phyloP scores from a whole-genome alignment of 2,329 filamentous ascomycete genomes.

The Zymoseptoria ardabiliae region DNA sequence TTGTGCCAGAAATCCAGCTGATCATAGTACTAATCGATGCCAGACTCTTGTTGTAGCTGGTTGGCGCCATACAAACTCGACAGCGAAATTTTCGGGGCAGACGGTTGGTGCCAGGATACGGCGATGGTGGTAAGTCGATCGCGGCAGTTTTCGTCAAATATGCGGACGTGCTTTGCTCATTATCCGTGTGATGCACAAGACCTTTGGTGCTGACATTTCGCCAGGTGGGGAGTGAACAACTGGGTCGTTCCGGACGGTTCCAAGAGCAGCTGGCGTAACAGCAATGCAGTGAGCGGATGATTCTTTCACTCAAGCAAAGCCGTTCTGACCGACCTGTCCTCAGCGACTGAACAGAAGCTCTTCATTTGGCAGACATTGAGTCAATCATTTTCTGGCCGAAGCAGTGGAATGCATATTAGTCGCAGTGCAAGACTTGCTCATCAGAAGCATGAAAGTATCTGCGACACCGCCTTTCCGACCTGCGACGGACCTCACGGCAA shows the following conservation, averaged over 20 bases:
- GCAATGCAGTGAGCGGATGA: slow-evolving; percentile 9
- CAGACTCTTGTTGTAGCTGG: slow-evolving; percentile 29
- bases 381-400: background rate
- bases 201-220: slow-evolving; percentile 1
- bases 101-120: slow-evolving; percentile 69
- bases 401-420: background rate
- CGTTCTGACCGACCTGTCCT: background rate
- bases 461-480: too few relatives aligned
- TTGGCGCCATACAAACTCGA: slow-evolving; percentile 85
- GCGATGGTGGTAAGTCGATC: slow-evolving; percentile 60
- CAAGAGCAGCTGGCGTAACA: background rate
- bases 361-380: background rate
- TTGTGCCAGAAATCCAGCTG: too few relatives aligned
- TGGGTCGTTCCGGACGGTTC: slow-evolving; percentile 60
- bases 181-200: background rate
- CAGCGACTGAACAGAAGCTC: background rate
- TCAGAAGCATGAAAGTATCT: too few relatives aligned
- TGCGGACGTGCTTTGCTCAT: background rate
- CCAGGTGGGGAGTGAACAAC: slow-evolving; percentile 75
- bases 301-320: background rate
- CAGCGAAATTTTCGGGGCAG: slow-evolving; percentile 67
- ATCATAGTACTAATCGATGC: background rate
- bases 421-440: too few relatives aligned
- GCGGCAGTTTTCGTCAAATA: background rate
- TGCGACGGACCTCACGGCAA: background rate